Conservation (phyloP, 768 basidiomycete genomes). For the Rhodotorula sphaerocarpa region DNA sequence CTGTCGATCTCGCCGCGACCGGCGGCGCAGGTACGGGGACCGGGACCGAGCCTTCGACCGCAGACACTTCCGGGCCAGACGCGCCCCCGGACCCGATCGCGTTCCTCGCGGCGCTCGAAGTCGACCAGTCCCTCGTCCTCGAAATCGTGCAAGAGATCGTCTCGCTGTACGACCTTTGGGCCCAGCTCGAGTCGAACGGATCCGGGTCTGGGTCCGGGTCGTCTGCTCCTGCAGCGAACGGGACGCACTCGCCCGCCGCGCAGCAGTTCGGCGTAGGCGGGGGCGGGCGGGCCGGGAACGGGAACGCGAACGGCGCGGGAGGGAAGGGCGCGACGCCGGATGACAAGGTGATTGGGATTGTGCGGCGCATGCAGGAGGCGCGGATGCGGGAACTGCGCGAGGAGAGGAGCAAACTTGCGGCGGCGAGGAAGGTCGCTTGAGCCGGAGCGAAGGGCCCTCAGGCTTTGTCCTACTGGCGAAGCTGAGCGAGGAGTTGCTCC, state of each 20-base stretch:
- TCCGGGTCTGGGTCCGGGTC: not conserved
- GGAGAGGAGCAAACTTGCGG: slow-evolving; percentile 6
- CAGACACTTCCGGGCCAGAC: not conserved
- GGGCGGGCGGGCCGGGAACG: not conserved
- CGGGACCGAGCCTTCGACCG: slow-evolving; percentile 13
- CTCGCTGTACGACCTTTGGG: slow-evolving; percentile 80
- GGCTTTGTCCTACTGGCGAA: too few relatives aligned
- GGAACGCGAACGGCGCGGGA: slow-evolving; percentile 8
- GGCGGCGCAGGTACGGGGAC: not conserved
- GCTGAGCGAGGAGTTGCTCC: too few relatives aligned
- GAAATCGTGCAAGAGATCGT: slow-evolving; percentile 86
- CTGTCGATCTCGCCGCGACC: not conserved
- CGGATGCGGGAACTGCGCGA: slow-evolving; percentile 50
- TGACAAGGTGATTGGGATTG: slow-evolving; percentile 51
- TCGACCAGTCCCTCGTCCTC: slow-evolving; percentile 66
- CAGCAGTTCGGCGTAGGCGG: not conserved
- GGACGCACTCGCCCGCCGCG: slow-evolving; percentile 23
- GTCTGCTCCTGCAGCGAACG: slow-evolving; percentile 21
- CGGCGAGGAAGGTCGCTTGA: slow-evolving; percentile 12
- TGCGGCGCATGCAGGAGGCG: slow-evolving; percentile 62
- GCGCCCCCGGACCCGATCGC: slow-evolving; percentile 60
- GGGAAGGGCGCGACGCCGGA: slow-evolving; percentile 42
- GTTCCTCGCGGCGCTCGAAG: slow-evolving; percentile 78
- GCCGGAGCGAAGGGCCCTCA: too few relatives aligned
- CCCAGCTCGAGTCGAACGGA: slow-evolving; percentile 48